phyloP scores from a whole-genome alignment of 345 rosid species.

The Pistacia integerrima region DNA sequence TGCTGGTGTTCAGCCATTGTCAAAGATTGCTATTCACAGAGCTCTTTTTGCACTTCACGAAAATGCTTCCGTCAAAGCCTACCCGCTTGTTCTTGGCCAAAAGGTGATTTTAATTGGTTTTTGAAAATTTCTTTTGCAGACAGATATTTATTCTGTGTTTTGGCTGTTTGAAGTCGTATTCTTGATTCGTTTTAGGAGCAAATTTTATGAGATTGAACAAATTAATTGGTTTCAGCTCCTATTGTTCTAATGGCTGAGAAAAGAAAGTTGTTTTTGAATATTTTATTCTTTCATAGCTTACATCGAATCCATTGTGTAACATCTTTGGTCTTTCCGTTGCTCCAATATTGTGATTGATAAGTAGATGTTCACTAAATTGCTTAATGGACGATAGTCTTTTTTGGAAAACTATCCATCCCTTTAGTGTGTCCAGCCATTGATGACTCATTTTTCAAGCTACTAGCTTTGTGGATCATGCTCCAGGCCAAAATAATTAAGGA shows the following conservation, averaged over 20 bases:
- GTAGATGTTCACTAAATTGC: not conserved
- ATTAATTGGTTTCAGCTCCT: too few relatives aligned
- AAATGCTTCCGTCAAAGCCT: slow-evolving; percentile 27
- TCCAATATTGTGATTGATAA: not conserved
- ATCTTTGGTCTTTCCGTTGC: not conserved
- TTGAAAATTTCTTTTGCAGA: too few relatives aligned
- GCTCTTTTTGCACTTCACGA: slow-evolving; percentile 24
- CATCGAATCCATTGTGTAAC: not conserved
- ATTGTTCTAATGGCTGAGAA: not conserved
- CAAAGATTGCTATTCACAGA: slow-evolving; percentile 27
- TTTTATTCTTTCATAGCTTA: too few relatives aligned
- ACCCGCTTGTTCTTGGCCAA: slow-evolving; percentile 25
- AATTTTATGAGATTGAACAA: too few relatives aligned
- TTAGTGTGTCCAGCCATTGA: not conserved
- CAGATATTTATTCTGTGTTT: not conserved
- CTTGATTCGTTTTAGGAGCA: too few relatives aligned
- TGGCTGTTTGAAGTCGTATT: not conserved
- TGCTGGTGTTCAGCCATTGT: slow-evolving; percentile 30
- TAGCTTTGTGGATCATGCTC: too few relatives aligned
- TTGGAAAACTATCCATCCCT: not conserved
- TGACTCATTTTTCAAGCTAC: not conserved
- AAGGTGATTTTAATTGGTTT: slow-evolving; percentile 7
- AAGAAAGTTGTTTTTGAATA: not conserved
- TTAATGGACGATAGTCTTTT: not conserved
- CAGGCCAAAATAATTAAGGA: too few relatives aligned